Evolutionary conservation across 345 rosid species (phyloP).

Genomic region (Clarkia xantiana): DNA sequence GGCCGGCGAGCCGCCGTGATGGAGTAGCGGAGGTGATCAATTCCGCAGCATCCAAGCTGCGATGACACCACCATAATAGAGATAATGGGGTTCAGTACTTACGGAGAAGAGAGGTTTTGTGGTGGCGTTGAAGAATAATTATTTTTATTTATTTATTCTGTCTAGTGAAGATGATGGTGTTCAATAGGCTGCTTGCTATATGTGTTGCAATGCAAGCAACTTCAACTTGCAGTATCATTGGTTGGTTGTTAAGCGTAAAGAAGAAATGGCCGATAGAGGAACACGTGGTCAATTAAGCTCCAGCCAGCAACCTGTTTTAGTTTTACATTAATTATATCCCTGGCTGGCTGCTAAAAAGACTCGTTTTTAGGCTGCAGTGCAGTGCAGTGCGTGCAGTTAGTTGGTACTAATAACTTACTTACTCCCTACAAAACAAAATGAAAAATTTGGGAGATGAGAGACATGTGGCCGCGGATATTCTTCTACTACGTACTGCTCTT

Average conservation of each 20-base stretch:
- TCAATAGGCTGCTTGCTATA: too few relatives aligned
- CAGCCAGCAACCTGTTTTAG: too few relatives aligned
- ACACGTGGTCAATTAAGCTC: too few relatives aligned
- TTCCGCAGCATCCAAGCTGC: conserved; percentile 14
- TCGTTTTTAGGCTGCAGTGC: too few relatives aligned
- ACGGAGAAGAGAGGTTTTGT: neutral
- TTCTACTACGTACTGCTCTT: too few relatives aligned
- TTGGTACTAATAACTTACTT: too few relatives aligned
- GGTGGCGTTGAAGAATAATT: neutral
- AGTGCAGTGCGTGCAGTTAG: too few relatives aligned
- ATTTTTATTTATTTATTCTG: neutral
- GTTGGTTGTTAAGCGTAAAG: neutral
- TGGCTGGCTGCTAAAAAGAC: too few relatives aligned
- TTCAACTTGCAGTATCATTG: neutral
- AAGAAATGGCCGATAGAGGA: conserved; percentile 17
- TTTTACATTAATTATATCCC: too few relatives aligned
- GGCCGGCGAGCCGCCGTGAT: conserved; percentile 1
- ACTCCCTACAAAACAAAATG: too few relatives aligned
- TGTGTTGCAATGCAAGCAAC: neutral
- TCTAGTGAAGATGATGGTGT: neutral
- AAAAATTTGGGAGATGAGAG: too few relatives aligned
- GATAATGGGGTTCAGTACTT: neutral
- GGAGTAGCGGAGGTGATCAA: conserved; percentile 11
- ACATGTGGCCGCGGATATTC: too few relatives aligned
- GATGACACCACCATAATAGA: conserved; percentile 10